Evolutionary conservation across 805 yeast genomes (phyloP).

Genomic region (Sugiyamaella floridensis): DNA sequence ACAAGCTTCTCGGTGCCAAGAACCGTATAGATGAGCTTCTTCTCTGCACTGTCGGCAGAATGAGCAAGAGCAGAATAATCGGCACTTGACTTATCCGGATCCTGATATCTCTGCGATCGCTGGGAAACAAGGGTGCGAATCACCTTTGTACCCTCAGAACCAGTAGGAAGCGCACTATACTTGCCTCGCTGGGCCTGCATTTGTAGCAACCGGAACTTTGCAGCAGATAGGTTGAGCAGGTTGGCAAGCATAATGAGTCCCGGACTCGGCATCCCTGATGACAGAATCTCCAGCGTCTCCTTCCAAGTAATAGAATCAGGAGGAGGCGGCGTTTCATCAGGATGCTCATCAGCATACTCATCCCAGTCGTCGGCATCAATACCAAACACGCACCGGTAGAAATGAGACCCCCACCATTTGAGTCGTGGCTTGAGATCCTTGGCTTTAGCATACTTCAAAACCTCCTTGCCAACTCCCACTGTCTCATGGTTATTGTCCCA

Average conservation of each 20-base stretch:
- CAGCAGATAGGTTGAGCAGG: constrained; percentile 15
- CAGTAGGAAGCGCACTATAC: constrained; percentile 7
- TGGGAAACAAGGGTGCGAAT: constrained; percentile 10
- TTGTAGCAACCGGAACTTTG: constrained; percentile 13
- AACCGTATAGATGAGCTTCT: constrained; percentile 17
- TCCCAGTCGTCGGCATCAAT: constrained; percentile 21
- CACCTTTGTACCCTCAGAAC: constrained; percentile 11
- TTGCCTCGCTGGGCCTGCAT: constrained; percentile 16
- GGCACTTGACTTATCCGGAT: constrained; percentile 18
- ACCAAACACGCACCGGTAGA: constrained; percentile 32
- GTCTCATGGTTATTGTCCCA: constrained; percentile 48
- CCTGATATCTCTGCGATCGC: constrained; percentile 17
- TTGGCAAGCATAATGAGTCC: constrained; percentile 12
- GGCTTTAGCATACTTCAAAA: constrained; percentile 32
- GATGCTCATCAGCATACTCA: constrained; percentile 12
- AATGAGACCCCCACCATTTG: constrained; percentile 44
- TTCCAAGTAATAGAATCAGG: constrained; percentile 17
- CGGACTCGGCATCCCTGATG: constrained; percentile 15
- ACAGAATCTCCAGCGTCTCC: constrained; percentile 14
- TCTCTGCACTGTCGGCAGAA: constrained; percentile 7
- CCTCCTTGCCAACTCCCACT: constrained; percentile 51
- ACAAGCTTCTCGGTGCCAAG: constrained; percentile 30
- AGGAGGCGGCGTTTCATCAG: constrained; percentile 9
- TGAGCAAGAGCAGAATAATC: constrained; percentile 20
- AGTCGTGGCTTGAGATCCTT: constrained; percentile 21